Conservation (phyloP, 768 basidiomycete species). For the Collybiopsis confluens region DNA sequence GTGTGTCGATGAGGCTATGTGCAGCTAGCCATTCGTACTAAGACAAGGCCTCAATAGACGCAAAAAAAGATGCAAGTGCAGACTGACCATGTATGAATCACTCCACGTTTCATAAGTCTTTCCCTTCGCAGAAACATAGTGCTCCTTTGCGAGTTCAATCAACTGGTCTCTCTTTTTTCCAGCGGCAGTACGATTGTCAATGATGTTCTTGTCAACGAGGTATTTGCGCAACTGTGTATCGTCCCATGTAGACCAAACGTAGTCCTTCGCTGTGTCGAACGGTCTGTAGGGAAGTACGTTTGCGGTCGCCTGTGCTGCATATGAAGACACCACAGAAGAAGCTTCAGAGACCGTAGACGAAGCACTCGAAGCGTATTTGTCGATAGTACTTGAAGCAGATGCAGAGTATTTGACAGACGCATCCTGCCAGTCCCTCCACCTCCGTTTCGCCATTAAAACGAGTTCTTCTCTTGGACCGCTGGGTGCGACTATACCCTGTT, state of each 20-base stretch:
- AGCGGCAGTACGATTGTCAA: conserved; percentile 50
- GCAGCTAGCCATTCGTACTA: conserved; percentile 81
- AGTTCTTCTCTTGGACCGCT: conserved; percentile 77
- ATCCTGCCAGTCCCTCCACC: conserved; percentile 54
- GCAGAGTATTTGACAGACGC: conserved; percentile 58
- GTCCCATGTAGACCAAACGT: conserved; percentile 87
- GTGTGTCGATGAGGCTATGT: conserved; percentile 58
- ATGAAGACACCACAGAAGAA: conserved; percentile 34
- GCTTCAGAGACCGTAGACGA: conserved; percentile 18
- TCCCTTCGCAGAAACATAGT: conserved; percentile 56
- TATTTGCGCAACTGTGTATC: conserved; percentile 69
- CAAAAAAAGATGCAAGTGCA: too few relatives aligned
- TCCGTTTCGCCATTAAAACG: conserved; percentile 68
- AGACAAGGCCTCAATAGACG: too few relatives aligned
- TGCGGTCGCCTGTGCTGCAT: conserved; percentile 49
- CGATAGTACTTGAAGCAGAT: conserved; percentile 42
- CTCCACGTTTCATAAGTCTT: conserved; percentile 86
- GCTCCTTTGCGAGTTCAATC: conserved; percentile 58
- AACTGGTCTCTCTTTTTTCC: conserved; percentile 66
- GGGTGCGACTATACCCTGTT: conserved; percentile 84
- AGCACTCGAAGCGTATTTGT: conserved; percentile 48
- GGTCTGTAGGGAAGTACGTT: conserved; percentile 33
- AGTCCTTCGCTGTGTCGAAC: conserved; percentile 77
- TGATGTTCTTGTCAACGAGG: conserved; percentile 69
- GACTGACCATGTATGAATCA: conserved; percentile 71